These are phyloP conservation scores for Paracorniculantispora psalliotae DNA, from an alignment of 2,329 filamentous ascomycete species.

Conservation along the genomic window DNA sequence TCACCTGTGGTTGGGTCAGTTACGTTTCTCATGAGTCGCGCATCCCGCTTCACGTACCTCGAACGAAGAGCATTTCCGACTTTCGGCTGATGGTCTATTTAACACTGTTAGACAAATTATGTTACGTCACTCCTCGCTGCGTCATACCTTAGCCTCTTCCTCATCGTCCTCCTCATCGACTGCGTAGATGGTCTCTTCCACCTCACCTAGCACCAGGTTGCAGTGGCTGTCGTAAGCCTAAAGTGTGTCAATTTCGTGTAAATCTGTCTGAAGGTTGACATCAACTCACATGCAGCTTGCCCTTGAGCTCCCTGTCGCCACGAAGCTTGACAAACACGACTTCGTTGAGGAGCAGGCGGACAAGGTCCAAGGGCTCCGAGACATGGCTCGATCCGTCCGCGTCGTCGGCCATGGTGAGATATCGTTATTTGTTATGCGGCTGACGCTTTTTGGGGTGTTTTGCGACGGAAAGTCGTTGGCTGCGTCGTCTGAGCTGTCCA, in stretches of 20 bases:
- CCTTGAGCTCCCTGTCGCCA: constrained; percentile 92
- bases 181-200: constrained; percentile 94
- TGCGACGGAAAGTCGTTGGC: constrained; percentile 4
- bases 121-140: not conserved
- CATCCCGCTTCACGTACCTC: constrained; percentile 60
- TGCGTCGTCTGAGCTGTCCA: not conserved
- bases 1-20: constrained; percentile 46
- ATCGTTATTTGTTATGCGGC: not conserved
- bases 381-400: constrained; percentile 69
- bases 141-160: constrained; percentile 65
- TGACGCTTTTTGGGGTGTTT: not conserved
- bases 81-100: constrained; percentile 86
- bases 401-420: constrained; percentile 68
- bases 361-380: constrained; percentile 90
- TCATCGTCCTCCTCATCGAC: constrained; percentile 85
- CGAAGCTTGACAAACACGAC: constrained; percentile 95
- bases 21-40: constrained; percentile 14
- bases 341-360: constrained; percentile 90
- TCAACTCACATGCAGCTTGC: constrained; percentile 77
- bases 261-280: not conserved
- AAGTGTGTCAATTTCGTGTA: not conserved
- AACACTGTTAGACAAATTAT: not conserved
- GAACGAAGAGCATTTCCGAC: constrained; percentile 96
- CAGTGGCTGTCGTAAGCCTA: constrained; percentile 98
- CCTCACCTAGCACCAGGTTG: constrained; percentile 92